Conservation (phyloP, 352 stramenopile species). For the Phytophthora fragariaefolia region DNA sequence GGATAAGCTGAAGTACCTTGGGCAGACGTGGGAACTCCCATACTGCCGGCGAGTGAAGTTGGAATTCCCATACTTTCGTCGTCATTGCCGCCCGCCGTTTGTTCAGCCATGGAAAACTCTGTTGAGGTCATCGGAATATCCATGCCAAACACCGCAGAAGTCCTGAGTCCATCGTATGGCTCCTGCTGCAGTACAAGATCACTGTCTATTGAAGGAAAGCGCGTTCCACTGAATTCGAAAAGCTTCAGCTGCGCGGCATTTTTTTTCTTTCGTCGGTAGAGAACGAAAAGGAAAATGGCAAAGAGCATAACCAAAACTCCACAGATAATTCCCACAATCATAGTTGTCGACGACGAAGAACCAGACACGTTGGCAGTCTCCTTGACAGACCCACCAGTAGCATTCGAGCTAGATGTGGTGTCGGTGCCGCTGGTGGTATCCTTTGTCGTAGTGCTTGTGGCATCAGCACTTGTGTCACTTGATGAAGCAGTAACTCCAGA, state of each 20-base stretch:
- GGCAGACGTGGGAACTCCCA: constrained; percentile 21
- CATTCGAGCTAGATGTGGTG: constrained; percentile 11
- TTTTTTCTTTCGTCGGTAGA: constrained; percentile 24
- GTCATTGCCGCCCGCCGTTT: constrained; percentile 8
- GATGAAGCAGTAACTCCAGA: constrained; percentile 31
- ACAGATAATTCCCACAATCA: constrained; percentile 35
- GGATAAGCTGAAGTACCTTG: constrained; percentile 12
- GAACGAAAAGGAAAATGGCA: constrained; percentile 19
- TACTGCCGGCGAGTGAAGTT: constrained; percentile 23
- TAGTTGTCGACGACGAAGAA: constrained; percentile 25
- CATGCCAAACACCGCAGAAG: constrained; percentile 18
- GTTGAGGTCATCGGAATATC: constrained; percentile 33
- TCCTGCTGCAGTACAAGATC: constrained; percentile 30
- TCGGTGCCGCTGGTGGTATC: constrained; percentile 14
- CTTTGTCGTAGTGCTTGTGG: constrained; percentile 19
- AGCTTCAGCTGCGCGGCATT: constrained; percentile 16
- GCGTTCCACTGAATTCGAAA: constrained; percentile 20
- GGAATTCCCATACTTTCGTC: constrained; percentile 8
- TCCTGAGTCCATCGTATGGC: constrained; percentile 21
- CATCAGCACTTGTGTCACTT: constrained; percentile 11
- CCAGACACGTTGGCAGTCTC: constrained; percentile 6
- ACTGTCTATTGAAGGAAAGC: constrained; percentile 31
- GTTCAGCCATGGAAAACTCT: constrained; percentile 29
- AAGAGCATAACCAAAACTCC: constrained; percentile 23
- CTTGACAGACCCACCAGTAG: constrained; percentile 4